These are phyloP conservation scores for Boechera retrofracta DNA, from an alignment of 345 rosid species.

Conservation along the genomic window DNA sequence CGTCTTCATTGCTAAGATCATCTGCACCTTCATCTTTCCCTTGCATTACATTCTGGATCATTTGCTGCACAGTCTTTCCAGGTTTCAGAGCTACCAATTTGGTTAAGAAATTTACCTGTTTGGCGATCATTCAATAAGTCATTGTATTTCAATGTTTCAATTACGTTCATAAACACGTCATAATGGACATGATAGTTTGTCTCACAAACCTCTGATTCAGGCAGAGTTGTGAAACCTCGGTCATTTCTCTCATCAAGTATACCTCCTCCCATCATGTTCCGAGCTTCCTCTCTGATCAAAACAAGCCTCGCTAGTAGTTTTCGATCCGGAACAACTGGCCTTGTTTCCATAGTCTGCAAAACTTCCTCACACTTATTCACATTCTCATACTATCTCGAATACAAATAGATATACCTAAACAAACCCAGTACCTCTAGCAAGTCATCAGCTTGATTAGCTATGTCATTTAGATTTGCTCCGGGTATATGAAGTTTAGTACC, in stretches of 20 bases:
- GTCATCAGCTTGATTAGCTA: slow-evolving; percentile 96
- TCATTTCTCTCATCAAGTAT: slow-evolving; percentile 94
- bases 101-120: slow-evolving; percentile 86
- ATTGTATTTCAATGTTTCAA: not conserved
- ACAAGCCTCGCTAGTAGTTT: slow-evolving; percentile 88
- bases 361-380: slow-evolving; percentile 1
- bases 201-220: slow-evolving; percentile 80
- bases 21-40: slow-evolving; percentile 97
- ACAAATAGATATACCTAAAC: not conserved
- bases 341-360: slow-evolving; percentile 87
- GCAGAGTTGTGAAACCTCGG: slow-evolving; percentile 87
- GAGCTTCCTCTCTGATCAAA: slow-evolving; percentile 91
- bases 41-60: slow-evolving; percentile 88
- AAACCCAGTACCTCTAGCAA: slow-evolving; percentile 68
- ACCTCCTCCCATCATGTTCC: slow-evolving; percentile 98
- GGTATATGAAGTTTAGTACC: slow-evolving; percentile 91
- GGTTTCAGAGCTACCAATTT: slow-evolving; percentile 89
- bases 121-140: not conserved
- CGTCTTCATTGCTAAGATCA: slow-evolving; percentile 48
- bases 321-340: slow-evolving; percentile 81
- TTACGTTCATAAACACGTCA: not conserved
- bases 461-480: slow-evolving; percentile 82
- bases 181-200: not conserved
- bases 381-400: not conserved
- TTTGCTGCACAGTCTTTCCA: slow-evolving; percentile 72